Evolutionary conservation across 2,329 filamentous ascomycete species (phyloP).

Genomic region (Scleromitrula shiraiana): DNA sequence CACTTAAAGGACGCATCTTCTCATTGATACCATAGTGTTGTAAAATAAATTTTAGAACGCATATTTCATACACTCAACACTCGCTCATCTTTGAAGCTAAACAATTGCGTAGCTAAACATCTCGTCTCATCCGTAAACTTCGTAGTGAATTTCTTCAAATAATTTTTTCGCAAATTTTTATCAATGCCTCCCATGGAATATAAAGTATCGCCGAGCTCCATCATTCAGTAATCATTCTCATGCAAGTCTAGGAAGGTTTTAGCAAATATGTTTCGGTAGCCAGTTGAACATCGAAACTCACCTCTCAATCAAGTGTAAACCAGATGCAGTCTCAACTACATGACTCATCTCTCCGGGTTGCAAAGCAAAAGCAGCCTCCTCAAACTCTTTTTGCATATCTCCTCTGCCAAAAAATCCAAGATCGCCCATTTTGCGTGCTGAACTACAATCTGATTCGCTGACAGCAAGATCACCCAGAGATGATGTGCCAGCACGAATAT

Average conservation of each 20-base stretch:
- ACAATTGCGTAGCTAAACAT: no score
- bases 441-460: conserved; percentile 91
- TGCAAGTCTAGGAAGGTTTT: conserved; percentile 3
- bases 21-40: no score
- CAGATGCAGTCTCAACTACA: conserved; percentile 86
- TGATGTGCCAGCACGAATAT: conserved; percentile 62
- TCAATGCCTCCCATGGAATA: not conserved
- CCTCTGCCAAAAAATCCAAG: conserved; percentile 89
- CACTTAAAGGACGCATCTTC: no score
- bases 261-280: not conserved
- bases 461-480: conserved; percentile 76
- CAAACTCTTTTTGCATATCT: conserved; percentile 99
- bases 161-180: not conserved
- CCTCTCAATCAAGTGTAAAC: conserved; percentile 93
- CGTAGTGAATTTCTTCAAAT: not conserved
- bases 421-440: conserved; percentile 87
- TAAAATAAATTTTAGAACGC: no score
- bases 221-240: not conserved
- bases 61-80: no score
- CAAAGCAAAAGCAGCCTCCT: conserved; percentile 89
- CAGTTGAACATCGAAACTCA: conserved; percentile 31
- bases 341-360: conserved; percentile 79
- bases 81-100: no score
- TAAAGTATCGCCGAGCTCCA: not conserved
- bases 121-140: no score